Base-by-base conservation (phyloP, 2,329 filamentous ascomycete genomes). In the Colletotrichum tamarilloi region DNA sequence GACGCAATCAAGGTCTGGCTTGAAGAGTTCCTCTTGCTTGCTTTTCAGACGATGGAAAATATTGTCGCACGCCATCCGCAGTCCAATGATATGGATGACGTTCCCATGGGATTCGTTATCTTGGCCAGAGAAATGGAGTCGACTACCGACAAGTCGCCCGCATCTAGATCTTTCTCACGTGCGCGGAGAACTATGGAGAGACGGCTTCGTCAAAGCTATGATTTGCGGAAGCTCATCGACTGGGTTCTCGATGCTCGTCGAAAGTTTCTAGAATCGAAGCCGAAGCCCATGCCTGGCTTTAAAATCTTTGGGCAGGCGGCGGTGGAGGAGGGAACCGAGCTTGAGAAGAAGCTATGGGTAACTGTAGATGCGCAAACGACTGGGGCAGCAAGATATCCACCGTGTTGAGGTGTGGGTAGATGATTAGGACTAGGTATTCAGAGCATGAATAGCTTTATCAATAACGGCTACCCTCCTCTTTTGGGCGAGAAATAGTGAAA, bases 301-400 rank as follows among this genome's bases (percentile, higher is more conserved):
- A 67, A 60, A 4, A 22, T 19, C 5, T 73, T 70, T 8, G 71
- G 67, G 2, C 70, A 62, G 46, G 2, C 8, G 14, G 30, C 9
- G 5, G 14, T 6, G 16, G 32, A 57, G 7, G 52, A 73, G 22
- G 71, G 55, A 14, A 65, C 55, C 0, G 28, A 30, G 0, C 22
- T 70, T 14, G 71, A 73, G 19, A 56, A 66, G 28, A 60, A 14
- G 8, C 3, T 73, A 12, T 73, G 71, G 71, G 71, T 35, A 16
- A 38, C 12, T n/a, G 24, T 72, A 1, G 65, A 72, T 53, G 52
- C 65, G n/a, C 38, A 26, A 7, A 49, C 11, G 11, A 38, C 5
- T 0, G 19, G 3, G 1, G 24, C 46, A 28, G n/a, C 19, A n/a
- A 49, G 8, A 30, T 19, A 24, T 19, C 4, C 22, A 57, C 56